A percentile compares a stretch with the other conserved stretches of the same genome.
These are phyloP conservation scores for Ampelocalamus luodianensis DNA, from an alignment of 176 grass and related monocot species.

Conservation along the genomic window DNA sequence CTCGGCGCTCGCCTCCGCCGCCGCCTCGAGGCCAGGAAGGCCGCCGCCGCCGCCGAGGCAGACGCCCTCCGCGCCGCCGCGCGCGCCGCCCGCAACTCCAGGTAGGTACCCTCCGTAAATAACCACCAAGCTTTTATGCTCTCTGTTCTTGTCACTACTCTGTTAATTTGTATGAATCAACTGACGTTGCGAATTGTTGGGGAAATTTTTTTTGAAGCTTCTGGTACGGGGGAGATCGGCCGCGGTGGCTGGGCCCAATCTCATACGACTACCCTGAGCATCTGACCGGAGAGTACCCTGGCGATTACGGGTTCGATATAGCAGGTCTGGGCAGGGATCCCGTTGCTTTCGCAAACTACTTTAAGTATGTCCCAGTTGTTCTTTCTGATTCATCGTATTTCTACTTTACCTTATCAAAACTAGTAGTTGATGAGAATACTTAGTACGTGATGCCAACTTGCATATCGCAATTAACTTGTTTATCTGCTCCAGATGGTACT, in stretches of 20 bases:
- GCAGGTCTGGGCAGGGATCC: constrained; percentile 88
- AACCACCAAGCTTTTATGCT: neutral
- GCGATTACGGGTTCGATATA: constrained; percentile 95
- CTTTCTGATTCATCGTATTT: neutral
- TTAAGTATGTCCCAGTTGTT: constrained; percentile 66
- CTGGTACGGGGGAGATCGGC: constrained; percentile 82
- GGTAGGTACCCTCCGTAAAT: constrained; percentile 18
- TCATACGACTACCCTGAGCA: constrained; percentile 74
- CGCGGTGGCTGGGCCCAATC: constrained; percentile 85
- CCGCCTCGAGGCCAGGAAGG: constrained; percentile 68
- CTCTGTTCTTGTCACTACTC: neutral
- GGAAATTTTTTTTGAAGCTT: constrained; percentile 41
- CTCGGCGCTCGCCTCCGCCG: constrained; percentile 76
- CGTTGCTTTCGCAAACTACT: constrained; percentile 79
- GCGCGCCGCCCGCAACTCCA: constrained; percentile 53
- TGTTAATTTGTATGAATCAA: neutral
- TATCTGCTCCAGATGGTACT: neutral
- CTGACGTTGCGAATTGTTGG: neutral
- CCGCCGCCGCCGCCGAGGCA: constrained; percentile 61
- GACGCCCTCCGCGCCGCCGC: constrained; percentile 52
- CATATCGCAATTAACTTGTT: neutral
- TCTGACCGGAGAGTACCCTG: constrained; percentile 75
- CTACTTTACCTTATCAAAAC: neutral
- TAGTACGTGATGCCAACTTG: neutral
- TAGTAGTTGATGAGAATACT: neutral